Conservation (phyloP, 2,329 filamentous ascomycete genomes). For the Zalaria sp. region DNA sequence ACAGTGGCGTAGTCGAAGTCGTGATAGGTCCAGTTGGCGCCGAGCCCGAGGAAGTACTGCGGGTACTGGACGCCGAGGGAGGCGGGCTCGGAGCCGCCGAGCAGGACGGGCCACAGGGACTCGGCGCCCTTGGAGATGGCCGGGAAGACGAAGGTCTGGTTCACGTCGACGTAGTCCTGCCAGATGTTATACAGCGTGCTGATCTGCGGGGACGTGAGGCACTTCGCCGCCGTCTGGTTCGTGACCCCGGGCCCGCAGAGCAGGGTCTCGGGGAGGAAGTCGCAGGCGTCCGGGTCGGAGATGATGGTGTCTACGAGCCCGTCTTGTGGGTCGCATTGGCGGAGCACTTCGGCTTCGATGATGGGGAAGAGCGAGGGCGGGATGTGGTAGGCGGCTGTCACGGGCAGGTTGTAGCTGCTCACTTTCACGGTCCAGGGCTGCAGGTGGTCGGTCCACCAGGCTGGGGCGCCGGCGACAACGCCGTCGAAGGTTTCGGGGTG, state of each 20-base stretch:
- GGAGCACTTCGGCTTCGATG: conserved; percentile 30
- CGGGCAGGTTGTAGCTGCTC: conserved; percentile 34
- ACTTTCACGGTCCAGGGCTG: conserved; percentile 30
- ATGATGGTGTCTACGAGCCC: conserved; percentile 37
- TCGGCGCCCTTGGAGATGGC: conserved; percentile 25
- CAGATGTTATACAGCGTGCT: conserved; percentile 28
- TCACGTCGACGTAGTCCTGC: conserved; percentile 25
- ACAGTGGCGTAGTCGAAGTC: conserved; percentile 25
- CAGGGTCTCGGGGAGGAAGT: conserved; percentile 27
- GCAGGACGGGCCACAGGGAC: conserved; percentile 19
- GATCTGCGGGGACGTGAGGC: conserved; percentile 31
- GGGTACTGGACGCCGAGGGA: conserved; percentile 23
- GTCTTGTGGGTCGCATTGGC: conserved; percentile 38
- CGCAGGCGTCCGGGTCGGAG: conserved; percentile 31
- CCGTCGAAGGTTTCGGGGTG: conserved; percentile 46
- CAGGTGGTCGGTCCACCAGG: conserved; percentile 38
- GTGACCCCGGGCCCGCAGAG: conserved; percentile 19
- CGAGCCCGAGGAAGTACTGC: conserved; percentile 27
- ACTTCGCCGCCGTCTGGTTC: conserved; percentile 16
- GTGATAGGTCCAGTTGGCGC: conserved; percentile 23
- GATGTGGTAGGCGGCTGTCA: conserved; percentile 30
- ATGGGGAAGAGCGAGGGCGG: conserved; percentile 26
- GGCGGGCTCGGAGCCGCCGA: conserved; percentile 23
- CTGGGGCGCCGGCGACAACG: conserved; percentile 36
- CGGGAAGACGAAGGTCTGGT: conserved; percentile 28